phyloP scores from a whole-genome alignment of 192 early-diverging fungal genomes.

The Spinellus fusiger region DNA sequence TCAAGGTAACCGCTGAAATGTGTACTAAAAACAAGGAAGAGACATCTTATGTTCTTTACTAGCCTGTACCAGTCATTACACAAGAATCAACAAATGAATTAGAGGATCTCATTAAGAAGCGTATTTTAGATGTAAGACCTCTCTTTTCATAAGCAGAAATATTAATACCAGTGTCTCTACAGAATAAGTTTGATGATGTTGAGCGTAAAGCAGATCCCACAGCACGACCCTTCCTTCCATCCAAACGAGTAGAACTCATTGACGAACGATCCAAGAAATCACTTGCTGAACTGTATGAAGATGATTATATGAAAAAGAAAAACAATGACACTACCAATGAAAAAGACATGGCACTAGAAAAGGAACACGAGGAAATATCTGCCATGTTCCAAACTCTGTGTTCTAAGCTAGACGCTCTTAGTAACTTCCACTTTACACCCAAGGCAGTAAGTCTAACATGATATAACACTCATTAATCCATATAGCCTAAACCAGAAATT shows the following conservation, averaged over 20 bases:
- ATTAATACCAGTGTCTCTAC: background rate
- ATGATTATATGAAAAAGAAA: conserved; percentile 70
- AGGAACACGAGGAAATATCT: conserved; percentile 79
- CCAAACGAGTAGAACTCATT: conserved; percentile 70
- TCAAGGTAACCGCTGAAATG: conserved; percentile 47
- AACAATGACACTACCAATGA: conserved; percentile 51
- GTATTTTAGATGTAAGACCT: conserved; percentile 67
- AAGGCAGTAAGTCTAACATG: conserved; percentile 44
- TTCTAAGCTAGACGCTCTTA: conserved; percentile 83
- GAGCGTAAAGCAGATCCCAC: conserved; percentile 80
- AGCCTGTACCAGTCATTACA: conserved; percentile 89
- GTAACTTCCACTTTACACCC: conserved; percentile 92
- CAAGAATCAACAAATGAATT: conserved; percentile 81
- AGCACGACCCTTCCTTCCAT: conserved; percentile 63
- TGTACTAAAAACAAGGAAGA: background rate
- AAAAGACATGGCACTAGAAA: conserved; percentile 69
- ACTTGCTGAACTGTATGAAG: conserved; percentile 89
- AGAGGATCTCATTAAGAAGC: conserved; percentile 90
- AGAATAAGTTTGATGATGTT: conserved; percentile 87
- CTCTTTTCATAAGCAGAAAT: background rate
- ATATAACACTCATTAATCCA: background rate
- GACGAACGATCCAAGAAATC: conserved; percentile 85
- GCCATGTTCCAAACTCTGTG: conserved; percentile 72
- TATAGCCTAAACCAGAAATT: conserved; percentile 60
- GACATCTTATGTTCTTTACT: background rate